Conservation (phyloP, 2,329 filamentous ascomycete species). For the Colletotrichum sp. region DNA sequence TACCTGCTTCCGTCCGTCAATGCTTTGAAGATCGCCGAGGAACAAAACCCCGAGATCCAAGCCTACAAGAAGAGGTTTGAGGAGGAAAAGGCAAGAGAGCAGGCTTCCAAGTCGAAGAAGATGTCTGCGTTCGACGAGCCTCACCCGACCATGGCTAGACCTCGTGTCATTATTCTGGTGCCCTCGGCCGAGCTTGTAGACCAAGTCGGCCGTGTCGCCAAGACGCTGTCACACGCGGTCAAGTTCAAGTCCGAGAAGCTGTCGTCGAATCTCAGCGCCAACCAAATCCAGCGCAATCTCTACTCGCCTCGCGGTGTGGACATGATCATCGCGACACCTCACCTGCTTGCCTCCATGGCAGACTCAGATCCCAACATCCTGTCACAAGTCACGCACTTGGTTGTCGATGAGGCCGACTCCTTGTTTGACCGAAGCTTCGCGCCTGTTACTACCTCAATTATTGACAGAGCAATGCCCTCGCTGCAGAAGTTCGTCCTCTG, state of each 20-base stretch:
- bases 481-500: constrained; percentile 89
- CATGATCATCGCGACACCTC: constrained; percentile 85
- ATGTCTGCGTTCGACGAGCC: constrained; percentile 69
- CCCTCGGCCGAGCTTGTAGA: constrained; percentile 91
- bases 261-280: constrained; percentile 76
- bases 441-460: constrained; percentile 79
- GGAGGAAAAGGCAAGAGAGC: constrained; percentile 62
- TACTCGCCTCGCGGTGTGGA: constrained; percentile 86
- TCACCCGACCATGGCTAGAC: constrained; percentile 77
- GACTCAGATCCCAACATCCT: constrained; percentile 91
- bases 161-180: constrained; percentile 84
- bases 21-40: constrained; percentile 80
- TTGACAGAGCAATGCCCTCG: constrained; percentile 82
- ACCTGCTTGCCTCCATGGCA: constrained; percentile 86
- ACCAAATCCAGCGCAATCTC: constrained; percentile 82
- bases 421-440: constrained; percentile 93
- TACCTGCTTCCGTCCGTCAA: constrained; percentile 88
- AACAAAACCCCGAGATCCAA: constrained; percentile 61
- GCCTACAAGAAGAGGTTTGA: constrained; percentile 61
- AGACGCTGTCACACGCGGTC: constrained; percentile 80
- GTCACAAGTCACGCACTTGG: constrained; percentile 85
- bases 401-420: constrained; percentile 96
- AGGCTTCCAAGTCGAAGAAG: constrained; percentile 57
- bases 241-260: constrained; percentile 89
- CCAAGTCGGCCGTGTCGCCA: constrained; percentile 83